Conservation (phyloP, 2,329 filamentous ascomycete species). For the Elsinoe necatrix region DNA sequence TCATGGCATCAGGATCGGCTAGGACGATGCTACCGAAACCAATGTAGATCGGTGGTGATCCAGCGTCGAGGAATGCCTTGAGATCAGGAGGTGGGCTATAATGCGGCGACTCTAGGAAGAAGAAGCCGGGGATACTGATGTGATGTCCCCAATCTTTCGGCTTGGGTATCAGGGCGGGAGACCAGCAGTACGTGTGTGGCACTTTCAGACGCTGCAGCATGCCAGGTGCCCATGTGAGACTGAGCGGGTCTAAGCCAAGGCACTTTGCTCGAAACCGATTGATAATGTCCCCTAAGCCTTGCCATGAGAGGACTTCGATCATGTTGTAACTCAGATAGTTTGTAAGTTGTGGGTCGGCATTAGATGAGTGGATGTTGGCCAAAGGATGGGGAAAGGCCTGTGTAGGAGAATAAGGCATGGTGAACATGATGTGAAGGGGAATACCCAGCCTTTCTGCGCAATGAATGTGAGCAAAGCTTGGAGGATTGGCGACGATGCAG, state of each 20-base stretch:
- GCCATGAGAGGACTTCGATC: slow-evolving; percentile 89
- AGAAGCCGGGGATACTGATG: slow-evolving; percentile 69
- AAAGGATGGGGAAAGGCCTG: slow-evolving; percentile 79
- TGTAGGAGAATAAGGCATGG: slow-evolving; percentile 87
- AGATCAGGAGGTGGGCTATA: slow-evolving; percentile 60
- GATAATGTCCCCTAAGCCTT: slow-evolving; percentile 82
- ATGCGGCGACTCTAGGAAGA: slow-evolving; percentile 58
- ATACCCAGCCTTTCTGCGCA: slow-evolving; percentile 67
- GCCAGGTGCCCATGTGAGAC: slow-evolving; percentile 72
- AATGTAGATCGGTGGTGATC: slow-evolving; percentile 54
- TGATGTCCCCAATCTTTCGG: slow-evolving; percentile 66
- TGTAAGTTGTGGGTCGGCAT: slow-evolving; percentile 65
- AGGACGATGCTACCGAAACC: slow-evolving; percentile 23
- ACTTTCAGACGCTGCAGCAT: slow-evolving; percentile 66
- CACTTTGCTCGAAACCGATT: slow-evolving; percentile 73
- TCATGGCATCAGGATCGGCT: slow-evolving; percentile 30
- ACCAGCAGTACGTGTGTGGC: slow-evolving; percentile 91
- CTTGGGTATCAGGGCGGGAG: slow-evolving; percentile 67
- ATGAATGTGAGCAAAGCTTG: slow-evolving; percentile 68
- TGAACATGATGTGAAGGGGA: slow-evolving; percentile 81
- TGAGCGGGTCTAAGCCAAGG: slow-evolving; percentile 67
- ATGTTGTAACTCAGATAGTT: slow-evolving; percentile 79
- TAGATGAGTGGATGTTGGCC: slow-evolving; percentile 69
- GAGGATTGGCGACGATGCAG: slow-evolving; percentile 70
- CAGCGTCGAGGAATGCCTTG: slow-evolving; percentile 55